Evolutionary conservation across 2,329 filamentous ascomycete species (phyloP), one percentile per base, ranked within the genome.

Genomic region (Paracorniculantispora psalliotae): DNA sequence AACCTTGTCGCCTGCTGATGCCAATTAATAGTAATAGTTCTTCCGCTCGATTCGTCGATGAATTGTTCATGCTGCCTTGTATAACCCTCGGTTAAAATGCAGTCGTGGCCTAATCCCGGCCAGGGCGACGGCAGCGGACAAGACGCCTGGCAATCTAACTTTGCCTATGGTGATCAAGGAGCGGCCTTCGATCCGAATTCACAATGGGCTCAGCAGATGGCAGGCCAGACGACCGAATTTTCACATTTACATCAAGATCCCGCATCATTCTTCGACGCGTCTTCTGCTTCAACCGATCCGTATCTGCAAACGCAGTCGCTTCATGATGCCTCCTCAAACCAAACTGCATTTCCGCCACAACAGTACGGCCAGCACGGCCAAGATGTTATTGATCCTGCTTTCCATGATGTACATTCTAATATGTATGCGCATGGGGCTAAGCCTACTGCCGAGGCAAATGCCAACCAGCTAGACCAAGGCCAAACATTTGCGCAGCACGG

Each of bases 101-200:
- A 76, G 70, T 73, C 74, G 61, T 76, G 74, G 74, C 63, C 72
- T 43, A 68, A 67, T 59, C 64, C 69, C 59, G 68, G 70, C 65
- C 73, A 75, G 64, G 71, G 68, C 56, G 73, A 72, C 64, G 64
- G 69, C 54, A 70, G 73, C 59, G 71, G 68, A 57, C 69, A 69
- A 56, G 67, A 67, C 54, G 68, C 69, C 43, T 76, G 74, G 74
- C 68, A 70, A 59, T 60, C 67, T 49, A 69, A 66, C 60, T 76
- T 71, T 63, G 61, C 62, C 39, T 75, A 71, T 51, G 56, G 67
- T 39, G 62, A 66, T 33, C 72, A 72, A 54, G 67, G 68, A 57
- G 70, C 68, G 33, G 72, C 75, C 39, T 77, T 73, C 63, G 74
- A 76, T 52, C 69, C 71, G 52, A 67, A 66, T 44, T 73, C 76